Evolutionary conservation across 257 asterid genomes (phyloP).

Genomic region (Misopates orontium): DNA sequence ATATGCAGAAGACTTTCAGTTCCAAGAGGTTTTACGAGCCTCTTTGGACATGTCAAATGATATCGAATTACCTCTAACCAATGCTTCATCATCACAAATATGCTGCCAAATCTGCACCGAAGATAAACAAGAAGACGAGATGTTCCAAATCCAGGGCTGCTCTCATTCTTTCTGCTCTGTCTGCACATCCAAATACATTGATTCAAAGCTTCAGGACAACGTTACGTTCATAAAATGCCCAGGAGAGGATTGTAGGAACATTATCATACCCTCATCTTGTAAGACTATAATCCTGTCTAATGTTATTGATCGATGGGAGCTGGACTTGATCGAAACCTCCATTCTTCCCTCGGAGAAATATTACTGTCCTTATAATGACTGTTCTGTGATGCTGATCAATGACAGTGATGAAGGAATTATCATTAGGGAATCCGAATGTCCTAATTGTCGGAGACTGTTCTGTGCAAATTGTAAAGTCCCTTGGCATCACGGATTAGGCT

Average conservation of each 20-base stretch:
- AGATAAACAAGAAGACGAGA: constrained; percentile 28
- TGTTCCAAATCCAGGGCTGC: constrained; percentile 38
- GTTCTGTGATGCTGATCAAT: constrained; percentile 44
- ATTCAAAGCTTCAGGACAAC: constrained; percentile 39
- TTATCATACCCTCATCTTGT: constrained; percentile 20
- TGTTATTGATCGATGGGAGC: constrained; percentile 42
- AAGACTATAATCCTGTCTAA: constrained; percentile 28
- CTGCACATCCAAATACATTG: constrained; percentile 37
- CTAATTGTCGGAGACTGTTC: constrained; percentile 43
- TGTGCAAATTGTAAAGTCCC: constrained; percentile 54
- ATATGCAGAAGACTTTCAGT: constrained; percentile 31
- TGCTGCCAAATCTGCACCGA: constrained; percentile 37
- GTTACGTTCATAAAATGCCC: constrained; percentile 43
- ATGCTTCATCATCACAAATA: not conserved
- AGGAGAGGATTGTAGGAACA: constrained; percentile 36
- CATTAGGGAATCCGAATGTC: constrained; percentile 43
- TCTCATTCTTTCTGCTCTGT: constrained; percentile 34
- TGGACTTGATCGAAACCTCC: constrained; percentile 34
- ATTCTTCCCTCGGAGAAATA: constrained; percentile 40
- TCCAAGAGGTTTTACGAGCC: constrained; percentile 35
- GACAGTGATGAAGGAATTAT: constrained; percentile 28
- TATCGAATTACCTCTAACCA: not conserved
- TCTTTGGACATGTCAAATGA: constrained; percentile 20
- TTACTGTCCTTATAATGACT: constrained; percentile 47
- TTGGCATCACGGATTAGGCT: constrained; percentile 48